Conservation (phyloP, 805 yeast genomes). For the Wickerhamiella domercqiae region DNA sequence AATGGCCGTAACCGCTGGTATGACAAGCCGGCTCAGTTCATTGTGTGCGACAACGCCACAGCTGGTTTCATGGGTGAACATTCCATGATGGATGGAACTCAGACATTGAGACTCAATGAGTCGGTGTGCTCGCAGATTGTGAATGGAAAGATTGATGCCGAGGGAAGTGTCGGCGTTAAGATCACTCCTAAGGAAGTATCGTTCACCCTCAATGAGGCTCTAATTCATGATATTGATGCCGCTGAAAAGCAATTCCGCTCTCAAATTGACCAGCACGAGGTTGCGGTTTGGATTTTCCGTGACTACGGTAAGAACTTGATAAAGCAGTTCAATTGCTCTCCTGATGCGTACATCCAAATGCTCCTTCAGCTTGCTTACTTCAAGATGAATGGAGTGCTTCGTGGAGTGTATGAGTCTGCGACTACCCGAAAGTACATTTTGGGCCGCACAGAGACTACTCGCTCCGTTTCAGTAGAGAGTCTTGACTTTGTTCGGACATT, state of each 20-base stretch:
- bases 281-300: constrained; percentile 63
- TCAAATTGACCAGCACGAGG: constrained; percentile 52
- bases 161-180: constrained; percentile 15
- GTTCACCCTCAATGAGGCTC: constrained; percentile 42
- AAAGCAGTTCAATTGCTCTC: constrained; percentile 71
- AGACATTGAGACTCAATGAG: constrained; percentile 78
- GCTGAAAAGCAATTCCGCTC: constrained; percentile 44
- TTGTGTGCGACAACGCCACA: constrained; percentile 65
- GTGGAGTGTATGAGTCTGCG: constrained; percentile 94
- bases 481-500: constrained; percentile 58
- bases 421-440: constrained; percentile 77
- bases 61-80: constrained; percentile 95
- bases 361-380: constrained; percentile 79
- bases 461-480: constrained; percentile 65
- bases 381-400: constrained; percentile 59
- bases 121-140: constrained; percentile 43
- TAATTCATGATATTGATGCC: constrained; percentile 34
- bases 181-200: constrained; percentile 24
- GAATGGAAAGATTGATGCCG: constrained; percentile 31
- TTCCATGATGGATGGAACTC: constrained; percentile 96
- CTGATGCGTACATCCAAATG: constrained; percentile 89
- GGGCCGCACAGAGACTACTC: constrained; percentile 91
- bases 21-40: constrained; percentile 82
- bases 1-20: constrained; percentile 78
- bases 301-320: constrained; percentile 79